Evolutionary conservation across 148 eudicot species (phyloP).

Genomic region (Pouteria glomerata): DNA sequence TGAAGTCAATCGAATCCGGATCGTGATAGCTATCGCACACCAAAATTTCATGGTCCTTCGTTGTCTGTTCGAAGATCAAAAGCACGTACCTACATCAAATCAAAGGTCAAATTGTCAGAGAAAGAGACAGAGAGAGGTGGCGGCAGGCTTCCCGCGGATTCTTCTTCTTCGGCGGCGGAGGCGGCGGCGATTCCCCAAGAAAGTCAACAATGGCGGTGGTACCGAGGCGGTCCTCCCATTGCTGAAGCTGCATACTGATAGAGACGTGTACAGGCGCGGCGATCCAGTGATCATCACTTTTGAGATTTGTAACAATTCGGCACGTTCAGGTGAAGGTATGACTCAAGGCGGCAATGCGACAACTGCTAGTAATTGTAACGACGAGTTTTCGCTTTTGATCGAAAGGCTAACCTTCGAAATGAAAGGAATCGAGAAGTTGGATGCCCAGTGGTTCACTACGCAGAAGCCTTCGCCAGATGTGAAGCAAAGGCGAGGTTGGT

Average conservation of each 20-base stretch:
- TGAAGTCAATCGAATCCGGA: too few relatives aligned
- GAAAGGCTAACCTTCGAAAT: conserved; percentile 69
- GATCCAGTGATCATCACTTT: conserved; percentile 61
- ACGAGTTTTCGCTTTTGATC: conserved; percentile 41
- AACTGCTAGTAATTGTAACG: background rate
- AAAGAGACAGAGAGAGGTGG: background rate
- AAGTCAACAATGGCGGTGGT: background rate
- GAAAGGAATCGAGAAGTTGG: conserved; percentile 79
- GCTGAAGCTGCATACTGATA: conserved; percentile 54
- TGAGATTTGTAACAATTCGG: conserved; percentile 40
- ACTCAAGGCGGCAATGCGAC: background rate
- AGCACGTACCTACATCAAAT: too few relatives aligned
- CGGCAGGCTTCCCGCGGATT: conserved; percentile 37
- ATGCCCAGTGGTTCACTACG: conserved; percentile 75
- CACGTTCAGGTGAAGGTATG: background rate
- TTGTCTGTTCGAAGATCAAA: too few relatives aligned
- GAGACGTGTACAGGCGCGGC: conserved; percentile 74
- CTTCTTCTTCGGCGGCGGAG: conserved; percentile 59
- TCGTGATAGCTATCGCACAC: too few relatives aligned
- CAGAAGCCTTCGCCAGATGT: conserved; percentile 48
- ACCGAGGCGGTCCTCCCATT: conserved; percentile 28
- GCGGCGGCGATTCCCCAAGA: conserved; percentile 19
- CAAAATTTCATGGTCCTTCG: too few relatives aligned
- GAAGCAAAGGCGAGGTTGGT: conserved; percentile 59
- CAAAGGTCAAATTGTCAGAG: background rate